Evolutionary conservation across 305 asterid genomes (phyloP).

Genomic region (Andrographis paniculata): DNA sequence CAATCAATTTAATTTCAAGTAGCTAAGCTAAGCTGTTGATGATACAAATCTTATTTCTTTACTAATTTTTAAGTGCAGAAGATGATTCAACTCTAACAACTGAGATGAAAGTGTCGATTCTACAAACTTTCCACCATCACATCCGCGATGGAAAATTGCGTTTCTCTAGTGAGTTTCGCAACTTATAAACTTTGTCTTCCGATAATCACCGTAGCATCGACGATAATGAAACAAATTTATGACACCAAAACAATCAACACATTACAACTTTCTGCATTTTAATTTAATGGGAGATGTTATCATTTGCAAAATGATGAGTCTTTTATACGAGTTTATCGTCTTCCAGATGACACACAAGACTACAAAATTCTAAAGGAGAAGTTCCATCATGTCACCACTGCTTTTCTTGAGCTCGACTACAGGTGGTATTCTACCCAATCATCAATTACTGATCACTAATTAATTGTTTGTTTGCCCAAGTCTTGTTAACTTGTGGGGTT

Average conservation of each 20-base stretch:
- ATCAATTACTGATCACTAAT: too few relatives aligned
- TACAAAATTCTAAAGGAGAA: conserved; percentile 84
- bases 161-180: conserved; percentile 79
- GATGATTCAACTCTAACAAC: conserved; percentile 83
- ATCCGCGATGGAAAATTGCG: conserved; percentile 73
- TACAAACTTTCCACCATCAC: conserved; percentile 72
- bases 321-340: conserved; percentile 13
- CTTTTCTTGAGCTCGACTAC: conserved; percentile 71
- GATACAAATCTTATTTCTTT: neutral
- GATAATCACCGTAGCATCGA: too few relatives aligned
- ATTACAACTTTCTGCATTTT: too few relatives aligned
- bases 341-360: conserved; percentile 76
- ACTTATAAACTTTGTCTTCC: too few relatives aligned
- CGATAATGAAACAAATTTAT: too few relatives aligned
- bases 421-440: conserved; percentile 39
- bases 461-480: too few relatives aligned
- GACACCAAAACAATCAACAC: too few relatives aligned
- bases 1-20: neutral
- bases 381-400: conserved; percentile 79
- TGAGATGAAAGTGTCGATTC: conserved; percentile 76
- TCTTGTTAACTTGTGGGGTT: too few relatives aligned
- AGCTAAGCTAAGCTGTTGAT: too few relatives aligned
- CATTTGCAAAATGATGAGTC: conserved; percentile 1
- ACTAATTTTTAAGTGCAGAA: conserved; percentile 54
- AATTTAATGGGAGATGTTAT: too few relatives aligned